Evolutionary conservation across 2,329 filamentous ascomycete genomes (phyloP), one percentile per base, ranked within the genome.

Genomic region (Ophiocordyceps australis): DNA sequence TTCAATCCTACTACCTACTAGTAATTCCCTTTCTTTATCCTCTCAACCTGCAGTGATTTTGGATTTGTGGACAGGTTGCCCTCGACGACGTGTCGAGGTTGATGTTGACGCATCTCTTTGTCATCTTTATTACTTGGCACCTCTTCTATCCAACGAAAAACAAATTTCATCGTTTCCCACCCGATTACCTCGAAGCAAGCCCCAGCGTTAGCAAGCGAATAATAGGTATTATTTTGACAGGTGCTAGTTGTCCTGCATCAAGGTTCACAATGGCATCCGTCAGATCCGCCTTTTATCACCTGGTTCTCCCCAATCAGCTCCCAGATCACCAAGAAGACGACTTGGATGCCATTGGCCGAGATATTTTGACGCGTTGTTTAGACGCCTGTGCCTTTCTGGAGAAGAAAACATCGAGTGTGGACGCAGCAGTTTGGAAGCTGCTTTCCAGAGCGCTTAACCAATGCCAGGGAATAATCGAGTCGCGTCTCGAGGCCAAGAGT

Each of bases 291-390:
- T 37, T 41, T 8, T 18, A 42, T 8, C 41, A 43, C 9, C 13
- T 40, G 0, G 35, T 43, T 2, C 32, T 43, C 7, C 40, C 41
- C 1, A 30, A 37, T 0, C 40, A 37, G 14, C 11, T 42, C 2
- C 41, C 38, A 0, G 22, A 14, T 0, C 23, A 5, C 3, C 30
- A 17, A 5, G 37, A 40, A 10, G 22, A 22, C 0, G 29, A 38
- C 4, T 10, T 28, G 3, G 8, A 15, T 5, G 18, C 13, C 3
- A 20, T 43, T 5, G 24, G 22, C 0, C 1, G 14, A 4, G 22
- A 29, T 7, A 20, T 17, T 2, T 28, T 36, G 7, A 10, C 21
- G n/a, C n/a, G n/a, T n/a, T n/a, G n/a, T n/a, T n/a, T n/a, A n/a
- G n/a, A 8, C 26, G 21, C 6, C 22, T 28, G 9, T 13, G 13